phyloP scores from a whole-genome alignment of 495 filamentous ascomycete genomes.

The Aspergillus campestris region DNA sequence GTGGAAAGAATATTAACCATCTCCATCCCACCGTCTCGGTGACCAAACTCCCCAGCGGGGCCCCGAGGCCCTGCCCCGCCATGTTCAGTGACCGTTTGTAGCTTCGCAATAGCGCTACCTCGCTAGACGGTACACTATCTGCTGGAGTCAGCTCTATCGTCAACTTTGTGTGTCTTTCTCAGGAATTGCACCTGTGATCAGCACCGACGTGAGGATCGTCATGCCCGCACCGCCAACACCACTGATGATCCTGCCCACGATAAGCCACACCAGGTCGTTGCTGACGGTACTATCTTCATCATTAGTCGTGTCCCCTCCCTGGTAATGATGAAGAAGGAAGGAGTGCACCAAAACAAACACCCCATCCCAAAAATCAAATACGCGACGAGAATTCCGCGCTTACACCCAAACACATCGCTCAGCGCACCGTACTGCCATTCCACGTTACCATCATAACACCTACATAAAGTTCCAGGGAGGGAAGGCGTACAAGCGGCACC shows the following conservation, averaged over 20 bases:
- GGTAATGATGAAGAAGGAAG: background rate
- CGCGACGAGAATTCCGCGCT: background rate
- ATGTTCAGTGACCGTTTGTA: constrained; percentile 2
- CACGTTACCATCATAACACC: background rate
- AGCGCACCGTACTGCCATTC: constrained; percentile 1
- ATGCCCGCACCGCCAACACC: background rate
- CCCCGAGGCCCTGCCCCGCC: background rate
- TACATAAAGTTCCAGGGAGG: background rate
- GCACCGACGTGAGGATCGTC: background rate
- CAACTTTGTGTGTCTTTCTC: background rate
- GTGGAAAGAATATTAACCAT: background rate
- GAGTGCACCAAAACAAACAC: constrained; percentile 1
- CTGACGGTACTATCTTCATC: background rate
- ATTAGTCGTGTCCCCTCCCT: no score
- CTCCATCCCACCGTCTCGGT: background rate
- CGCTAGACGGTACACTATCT: constrained; percentile 4
- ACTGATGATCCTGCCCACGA: background rate
- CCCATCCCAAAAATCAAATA: constrained; percentile 2
- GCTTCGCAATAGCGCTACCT: constrained; percentile 2
- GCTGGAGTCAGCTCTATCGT: background rate
- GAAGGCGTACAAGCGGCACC: constrained; percentile 2
- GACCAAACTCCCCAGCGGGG: constrained; percentile 1
- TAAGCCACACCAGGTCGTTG: background rate
- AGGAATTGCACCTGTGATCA: background rate
- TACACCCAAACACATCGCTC: background rate